These are phyloP conservation scores for Raphanus sativus DNA, from an alignment of 345 rosid genomes.

Conservation along the genomic window DNA sequence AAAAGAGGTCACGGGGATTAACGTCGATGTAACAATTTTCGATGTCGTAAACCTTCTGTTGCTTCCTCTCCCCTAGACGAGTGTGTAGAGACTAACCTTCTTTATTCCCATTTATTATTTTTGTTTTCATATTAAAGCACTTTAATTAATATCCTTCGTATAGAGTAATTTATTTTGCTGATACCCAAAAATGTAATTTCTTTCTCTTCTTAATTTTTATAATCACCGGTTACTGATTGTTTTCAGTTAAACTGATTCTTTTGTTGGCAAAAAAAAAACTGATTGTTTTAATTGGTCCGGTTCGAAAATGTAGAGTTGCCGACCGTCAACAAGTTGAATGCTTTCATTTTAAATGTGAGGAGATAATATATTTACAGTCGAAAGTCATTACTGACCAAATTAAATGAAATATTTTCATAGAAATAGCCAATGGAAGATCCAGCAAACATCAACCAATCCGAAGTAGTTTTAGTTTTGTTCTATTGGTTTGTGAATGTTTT, in stretches of 20 bases:
- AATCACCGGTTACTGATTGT: not conserved
- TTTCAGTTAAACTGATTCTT: not conserved
- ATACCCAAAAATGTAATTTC: not conserved
- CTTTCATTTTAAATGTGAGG: not conserved
- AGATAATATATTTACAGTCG: not conserved
- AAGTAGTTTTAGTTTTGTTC: not conserved
- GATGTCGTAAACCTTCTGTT: slow-evolving; percentile 39
- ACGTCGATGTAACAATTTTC: slow-evolving; percentile 23
- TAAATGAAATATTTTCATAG: not conserved
- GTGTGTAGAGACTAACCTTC: slow-evolving; percentile 29
- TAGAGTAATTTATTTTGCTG: not conserved
- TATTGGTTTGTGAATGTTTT: slow-evolving; percentile 13
- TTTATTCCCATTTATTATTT: slow-evolving; percentile 6
- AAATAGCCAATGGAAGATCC: slow-evolving; percentile 5
- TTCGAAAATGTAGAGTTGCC: not conserved
- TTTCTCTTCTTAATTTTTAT: not conserved
- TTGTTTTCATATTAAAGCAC: not conserved
- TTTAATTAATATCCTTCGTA: slow-evolving; percentile 17
- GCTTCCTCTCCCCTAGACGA: slow-evolving; percentile 34
- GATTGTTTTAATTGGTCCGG: not conserved
- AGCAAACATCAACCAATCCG: slow-evolving; percentile 13
- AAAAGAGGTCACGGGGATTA: slow-evolving; percentile 28
- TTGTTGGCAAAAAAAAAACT: not conserved
- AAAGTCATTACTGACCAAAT: not conserved
- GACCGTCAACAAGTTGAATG: not conserved